Percentiles rank a stretch among this genome's conserved stretches.
phyloP scores from a whole-genome alignment of 1,284 basidiomycete genomes.

The Ustilago vetiveriae region DNA sequence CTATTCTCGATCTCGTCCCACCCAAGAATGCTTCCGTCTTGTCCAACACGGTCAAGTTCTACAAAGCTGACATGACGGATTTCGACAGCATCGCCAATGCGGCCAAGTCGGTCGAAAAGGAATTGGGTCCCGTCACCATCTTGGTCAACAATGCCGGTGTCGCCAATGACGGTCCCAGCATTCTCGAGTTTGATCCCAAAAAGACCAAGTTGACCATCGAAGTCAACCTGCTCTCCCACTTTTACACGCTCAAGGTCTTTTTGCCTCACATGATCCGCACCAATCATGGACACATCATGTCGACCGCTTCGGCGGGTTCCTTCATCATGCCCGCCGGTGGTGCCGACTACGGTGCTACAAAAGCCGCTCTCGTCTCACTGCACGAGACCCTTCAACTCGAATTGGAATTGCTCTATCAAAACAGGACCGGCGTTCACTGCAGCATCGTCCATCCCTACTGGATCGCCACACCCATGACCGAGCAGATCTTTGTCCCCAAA shows the following conservation, averaged over 20 bases:
- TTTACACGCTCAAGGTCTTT: conserved; percentile 60
- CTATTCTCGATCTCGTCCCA: conserved; percentile 60
- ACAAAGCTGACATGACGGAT: conserved; percentile 61
- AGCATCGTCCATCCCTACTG: conserved; percentile 36
- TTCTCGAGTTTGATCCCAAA: conserved; percentile 50
- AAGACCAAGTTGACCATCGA: conserved; percentile 49
- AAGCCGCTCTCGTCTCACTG: conserved; percentile 57
- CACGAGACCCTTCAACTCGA: conserved; percentile 61
- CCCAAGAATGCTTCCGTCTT: conserved; percentile 35
- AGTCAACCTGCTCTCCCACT: conserved; percentile 62
- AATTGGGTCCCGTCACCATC: conserved; percentile 41
- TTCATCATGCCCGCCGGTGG: conserved; percentile 60
- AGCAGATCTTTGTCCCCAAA: conserved; percentile 5
- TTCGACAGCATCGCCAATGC: conserved; percentile 48
- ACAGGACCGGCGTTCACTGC: conserved; percentile 41
- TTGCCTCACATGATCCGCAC: conserved; percentile 56
- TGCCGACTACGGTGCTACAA: conserved; percentile 57
- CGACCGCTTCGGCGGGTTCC: conserved; percentile 52
- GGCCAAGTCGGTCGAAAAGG: conserved; percentile 47
- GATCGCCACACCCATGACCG: conserved; percentile 14
- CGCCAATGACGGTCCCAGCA: conserved; percentile 47
- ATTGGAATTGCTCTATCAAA: conserved; percentile 54
- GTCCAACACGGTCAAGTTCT: conserved; percentile 26
- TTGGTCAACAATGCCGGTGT: conserved; percentile 59
- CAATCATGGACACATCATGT: conserved; percentile 64